A percentile compares a stretch with the other conserved stretches of the same genome.
Conservation (phyloP, 352 stramenopile species). For the Pythium inflatum region DNA sequence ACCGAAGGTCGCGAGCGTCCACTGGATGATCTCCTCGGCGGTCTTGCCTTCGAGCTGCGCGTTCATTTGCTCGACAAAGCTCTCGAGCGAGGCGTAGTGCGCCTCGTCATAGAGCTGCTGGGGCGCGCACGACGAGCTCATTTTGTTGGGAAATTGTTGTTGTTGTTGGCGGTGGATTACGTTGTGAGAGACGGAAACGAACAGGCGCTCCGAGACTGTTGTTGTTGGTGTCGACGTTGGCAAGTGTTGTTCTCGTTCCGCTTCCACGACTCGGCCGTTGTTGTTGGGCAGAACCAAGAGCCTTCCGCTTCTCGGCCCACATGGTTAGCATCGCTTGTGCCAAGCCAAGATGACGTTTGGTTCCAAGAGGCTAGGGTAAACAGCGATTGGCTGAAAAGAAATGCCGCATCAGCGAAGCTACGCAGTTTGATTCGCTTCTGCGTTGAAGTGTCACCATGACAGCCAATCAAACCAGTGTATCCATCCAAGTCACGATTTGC, state of each 20-base stretch:
- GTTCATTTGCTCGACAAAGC: conserved; percentile 71
- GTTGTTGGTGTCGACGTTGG: background rate
- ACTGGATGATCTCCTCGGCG: conserved; percentile 68
- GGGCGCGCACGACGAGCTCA: conserved; percentile 12
- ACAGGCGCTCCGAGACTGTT: background rate
- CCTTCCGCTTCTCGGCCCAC: conserved; percentile 26
- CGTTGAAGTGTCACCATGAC: background rate
- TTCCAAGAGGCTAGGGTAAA: conserved; percentile 8
- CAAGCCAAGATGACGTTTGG: conserved; percentile 31
- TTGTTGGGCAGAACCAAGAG: background rate
- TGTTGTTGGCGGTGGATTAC: background rate
- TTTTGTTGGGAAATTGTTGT: conserved; percentile 3
- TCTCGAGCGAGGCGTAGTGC: conserved; percentile 62
- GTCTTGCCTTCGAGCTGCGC: conserved; percentile 53
- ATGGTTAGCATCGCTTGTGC: conserved; percentile 16
- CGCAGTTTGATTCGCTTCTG: conserved; percentile 21
- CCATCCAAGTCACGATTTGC: conserved; percentile 35
- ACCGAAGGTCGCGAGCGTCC: conserved; percentile 75
- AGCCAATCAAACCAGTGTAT: conserved; percentile 32
- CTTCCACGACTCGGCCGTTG: conserved; percentile 18
- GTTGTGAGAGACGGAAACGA: conserved; percentile 7
- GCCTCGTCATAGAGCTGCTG: conserved; percentile 41
- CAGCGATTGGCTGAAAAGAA: conserved; percentile 15
- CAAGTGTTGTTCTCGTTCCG: conserved; percentile 19
- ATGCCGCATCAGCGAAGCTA: conserved; percentile 19